These are phyloP conservation scores for Nitzschia putrida DNA, from an alignment of 108 stramenopile species.

Conservation along the genomic window DNA sequence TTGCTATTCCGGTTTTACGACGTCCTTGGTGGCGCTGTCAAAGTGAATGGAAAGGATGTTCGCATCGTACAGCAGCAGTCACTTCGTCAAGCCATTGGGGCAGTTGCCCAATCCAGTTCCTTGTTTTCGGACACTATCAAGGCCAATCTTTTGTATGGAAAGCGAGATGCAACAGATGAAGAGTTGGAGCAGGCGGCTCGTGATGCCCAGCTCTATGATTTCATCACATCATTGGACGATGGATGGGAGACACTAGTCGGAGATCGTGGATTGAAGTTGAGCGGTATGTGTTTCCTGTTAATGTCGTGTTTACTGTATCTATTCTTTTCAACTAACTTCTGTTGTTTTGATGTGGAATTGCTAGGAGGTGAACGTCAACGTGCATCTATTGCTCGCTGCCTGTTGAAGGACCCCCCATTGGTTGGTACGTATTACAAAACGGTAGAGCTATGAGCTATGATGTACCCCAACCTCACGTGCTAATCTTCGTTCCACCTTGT, in stretches of 20 bases:
- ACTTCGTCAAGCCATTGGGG: slow-evolving; percentile 84
- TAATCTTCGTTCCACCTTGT: not conserved
- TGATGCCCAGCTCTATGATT: slow-evolving; percentile 77
- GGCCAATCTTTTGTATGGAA: slow-evolving; percentile 86
- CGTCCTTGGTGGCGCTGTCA: slow-evolving; percentile 81
- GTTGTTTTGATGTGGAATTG: not conserved
- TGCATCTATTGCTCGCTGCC: slow-evolving; percentile 78
- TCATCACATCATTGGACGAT: slow-evolving; percentile 77
- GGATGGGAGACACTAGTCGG: slow-evolving; percentile 96
- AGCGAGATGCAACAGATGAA: slow-evolving; percentile 68
- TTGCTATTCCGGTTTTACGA: slow-evolving; percentile 95
- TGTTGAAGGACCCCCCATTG: slow-evolving; percentile 93
- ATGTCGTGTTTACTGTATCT: not conserved
- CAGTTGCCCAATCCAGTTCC: slow-evolving; percentile 89
- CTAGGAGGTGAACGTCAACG: slow-evolving; percentile 76
- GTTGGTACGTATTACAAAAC: slow-evolving; percentile 44
- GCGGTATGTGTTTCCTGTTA: slow-evolving; percentile 57
- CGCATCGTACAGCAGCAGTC: slow-evolving; percentile 77
- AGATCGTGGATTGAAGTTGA: slow-evolving; percentile 94
- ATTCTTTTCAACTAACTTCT: not conserved
- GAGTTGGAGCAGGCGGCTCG: slow-evolving; percentile 72
- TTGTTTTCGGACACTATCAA: slow-evolving; percentile 95
- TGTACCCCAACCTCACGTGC: not conserved
- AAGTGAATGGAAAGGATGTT: slow-evolving; percentile 93
- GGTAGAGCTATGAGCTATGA: slow-evolving; percentile 14